Base-by-base conservation (phyloP, 192 early-diverging fungal genomes). In the Rhizoclosmatium sp. region DNA sequence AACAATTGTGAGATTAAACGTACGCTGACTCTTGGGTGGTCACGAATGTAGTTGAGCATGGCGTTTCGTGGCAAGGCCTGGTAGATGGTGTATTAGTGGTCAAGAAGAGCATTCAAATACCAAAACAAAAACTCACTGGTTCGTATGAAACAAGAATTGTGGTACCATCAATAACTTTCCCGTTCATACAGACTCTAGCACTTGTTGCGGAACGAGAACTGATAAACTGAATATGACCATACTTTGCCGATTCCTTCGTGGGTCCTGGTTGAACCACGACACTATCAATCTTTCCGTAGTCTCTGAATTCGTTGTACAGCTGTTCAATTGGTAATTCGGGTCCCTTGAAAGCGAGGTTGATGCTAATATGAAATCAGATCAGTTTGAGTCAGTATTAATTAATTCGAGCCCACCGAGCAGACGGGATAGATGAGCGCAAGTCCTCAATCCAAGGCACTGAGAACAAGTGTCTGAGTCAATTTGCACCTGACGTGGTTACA, bases 111-210 rank as follows among this genome's bases (percentile, higher is more conserved):
- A 21, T 31, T n/a, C n/a, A n/a, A n/a, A n/a, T n/a, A n/a, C n/a
- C n/a, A n/a, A n/a, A n/a, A 51, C 48, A 48, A 40, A 39, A 0
- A 42, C 78, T 16, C 23, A 79, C 78, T 4, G 81, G 78, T 71
- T 89, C 86, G 69, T 90, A 90, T 2, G 78, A 67, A 78, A 90
- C 83, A 12, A 44, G 45, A 42, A 90, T 73, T 59, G 44, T 66
- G 0, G 97, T 95, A 2, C 83, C 87, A 31, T 91, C 88, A 59
- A 98, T 82, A 2, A 86, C 78, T 65, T 92, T 77, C n/a, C 95
- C 95, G 75, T 99, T 93, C 47, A 96, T 83, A 84, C 98, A 99
- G 76, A 95, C 96, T 46, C 93, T 89, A 3, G 98, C 98, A 69
- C 93, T 93, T 1, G 97, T 94, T n/a, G 98, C 95, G 0, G 92